Evolutionary conservation across 2,329 filamentous ascomycete species (phyloP).

Genomic region (Magnaporthales sp.): DNA sequence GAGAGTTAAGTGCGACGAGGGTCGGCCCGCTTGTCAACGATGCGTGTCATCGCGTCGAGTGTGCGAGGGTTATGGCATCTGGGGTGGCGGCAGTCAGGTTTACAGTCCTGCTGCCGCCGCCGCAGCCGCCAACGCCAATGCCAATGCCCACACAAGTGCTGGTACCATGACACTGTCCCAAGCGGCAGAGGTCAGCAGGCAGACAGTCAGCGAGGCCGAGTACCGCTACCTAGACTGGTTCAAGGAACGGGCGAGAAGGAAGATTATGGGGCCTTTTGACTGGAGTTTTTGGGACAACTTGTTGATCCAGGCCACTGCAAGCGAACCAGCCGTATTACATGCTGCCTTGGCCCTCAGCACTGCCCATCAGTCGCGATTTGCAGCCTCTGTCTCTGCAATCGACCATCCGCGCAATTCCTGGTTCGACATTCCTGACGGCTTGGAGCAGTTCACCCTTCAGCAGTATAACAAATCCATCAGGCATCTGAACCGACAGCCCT

Average conservation of each 20-base stretch:
- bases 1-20: constrained; percentile 19
- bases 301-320: constrained; percentile 24
- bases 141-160: too few relatives aligned
- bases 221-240: constrained; percentile 32
- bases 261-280: constrained; percentile 26
- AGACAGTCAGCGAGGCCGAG: constrained; percentile 19
- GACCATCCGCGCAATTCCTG: not conserved
- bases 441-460: constrained; percentile 19
- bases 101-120: not conserved
- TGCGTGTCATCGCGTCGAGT: constrained; percentile 14
- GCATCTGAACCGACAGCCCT: constrained; percentile 22
- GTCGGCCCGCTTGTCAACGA: constrained; percentile 11
- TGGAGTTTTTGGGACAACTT: constrained; percentile 29
- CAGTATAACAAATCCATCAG: constrained; percentile 29
- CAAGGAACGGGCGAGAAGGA: constrained; percentile 24
- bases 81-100: constrained; percentile 7
- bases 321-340: constrained; percentile 30
- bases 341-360: constrained; percentile 29
- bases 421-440: constrained; percentile 8
- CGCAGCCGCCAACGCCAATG: not conserved
- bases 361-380: constrained; percentile 18
- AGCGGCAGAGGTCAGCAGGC: not conserved
- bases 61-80: constrained; percentile 16
- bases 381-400: not conserved
- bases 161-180: not conserved